phyloP scores from a whole-genome alignment of 306 rosid genomes.

The Cucurbita ficifolia region DNA sequence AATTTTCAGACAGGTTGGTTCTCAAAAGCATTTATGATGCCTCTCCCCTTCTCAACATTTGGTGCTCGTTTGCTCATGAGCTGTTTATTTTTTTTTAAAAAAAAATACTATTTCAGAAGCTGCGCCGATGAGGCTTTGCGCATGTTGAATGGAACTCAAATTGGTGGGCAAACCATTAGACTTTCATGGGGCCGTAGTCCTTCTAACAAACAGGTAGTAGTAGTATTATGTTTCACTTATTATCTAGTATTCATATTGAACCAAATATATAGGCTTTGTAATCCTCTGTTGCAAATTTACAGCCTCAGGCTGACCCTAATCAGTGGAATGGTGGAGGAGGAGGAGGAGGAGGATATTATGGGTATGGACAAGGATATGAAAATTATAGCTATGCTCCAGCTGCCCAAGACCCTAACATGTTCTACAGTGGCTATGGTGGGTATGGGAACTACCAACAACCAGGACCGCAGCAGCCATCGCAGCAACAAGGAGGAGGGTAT shows the following conservation, averaged over 20 bases:
- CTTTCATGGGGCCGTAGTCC: conserved; percentile 99
- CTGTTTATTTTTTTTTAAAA: neutral
- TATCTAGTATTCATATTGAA: neutral
- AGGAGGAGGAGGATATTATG: conserved; percentile 63
- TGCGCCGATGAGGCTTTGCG: conserved; percentile 80
- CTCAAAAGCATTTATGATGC: neutral
- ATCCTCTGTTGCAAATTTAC: neutral
- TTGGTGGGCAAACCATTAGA: conserved; percentile 85
- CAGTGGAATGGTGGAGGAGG: conserved; percentile 60
- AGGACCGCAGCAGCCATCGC: conserved; percentile 43
- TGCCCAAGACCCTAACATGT: conserved; percentile 73
- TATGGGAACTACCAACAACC: conserved; percentile 59
- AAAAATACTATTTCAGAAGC: conserved; percentile 38
- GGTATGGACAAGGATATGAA: conserved; percentile 67
- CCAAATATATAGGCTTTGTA: neutral
- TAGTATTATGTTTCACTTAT: neutral
- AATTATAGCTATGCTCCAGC: conserved; percentile 68
- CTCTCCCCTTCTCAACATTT: neutral
- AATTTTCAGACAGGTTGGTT: conserved; percentile 64
- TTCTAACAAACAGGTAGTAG: conserved; percentile 78
- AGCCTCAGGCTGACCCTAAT: conserved; percentile 53
- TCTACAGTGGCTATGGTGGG: conserved; percentile 60
- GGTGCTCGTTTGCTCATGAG: neutral
- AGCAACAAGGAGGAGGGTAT: conserved; percentile 66
- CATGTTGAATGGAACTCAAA: conserved; percentile 38